These are phyloP conservation scores for Aspergillus quadrilineatus DNA, from an alignment of 2,329 filamentous ascomycete species.

Conservation along the genomic window DNA sequence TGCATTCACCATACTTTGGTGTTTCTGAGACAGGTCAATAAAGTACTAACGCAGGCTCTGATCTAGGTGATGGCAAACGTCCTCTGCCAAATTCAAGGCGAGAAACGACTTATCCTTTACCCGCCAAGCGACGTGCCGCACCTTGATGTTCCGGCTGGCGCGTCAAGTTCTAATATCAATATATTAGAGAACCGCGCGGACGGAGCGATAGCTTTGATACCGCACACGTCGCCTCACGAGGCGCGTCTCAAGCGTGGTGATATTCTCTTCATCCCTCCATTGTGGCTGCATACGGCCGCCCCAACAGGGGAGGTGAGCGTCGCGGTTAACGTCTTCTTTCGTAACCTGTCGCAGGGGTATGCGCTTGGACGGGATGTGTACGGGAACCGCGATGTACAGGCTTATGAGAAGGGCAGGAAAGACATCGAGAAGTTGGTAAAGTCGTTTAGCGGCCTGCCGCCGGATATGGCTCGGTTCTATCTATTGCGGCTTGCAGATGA, in stretches of 20 bases:
- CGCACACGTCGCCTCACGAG: slow-evolving; percentile 66
- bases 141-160: slow-evolving; percentile 70
- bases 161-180: slow-evolving; percentile 76
- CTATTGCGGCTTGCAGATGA: slow-evolving; percentile 69
- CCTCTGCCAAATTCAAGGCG: slow-evolving; percentile 73
- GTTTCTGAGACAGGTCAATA: neutral
- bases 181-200: slow-evolving; percentile 56
- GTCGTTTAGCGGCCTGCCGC: slow-evolving; percentile 54
- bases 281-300: slow-evolving; percentile 75
- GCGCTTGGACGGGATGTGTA: slow-evolving; percentile 79
- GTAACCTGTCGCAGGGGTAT: slow-evolving; percentile 66
- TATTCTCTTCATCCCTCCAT: slow-evolving; percentile 73
- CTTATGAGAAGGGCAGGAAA: slow-evolving; percentile 76
- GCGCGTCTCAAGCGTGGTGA: slow-evolving; percentile 69
- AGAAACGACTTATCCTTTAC: slow-evolving; percentile 73
- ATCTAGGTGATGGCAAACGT: slow-evolving; percentile 78
- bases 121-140: slow-evolving; percentile 71
- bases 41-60: neutral
- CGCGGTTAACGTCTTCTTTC: slow-evolving; percentile 89
- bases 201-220: slow-evolving; percentile 53
- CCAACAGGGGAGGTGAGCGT: slow-evolving; percentile 57
- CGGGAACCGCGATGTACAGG: slow-evolving; percentile 79
- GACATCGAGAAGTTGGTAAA: slow-evolving; percentile 66
- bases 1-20: neutral
- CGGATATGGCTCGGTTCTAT: slow-evolving; percentile 72